Percentiles rank a stretch among this genome's conserved stretches.
phyloP scores from a whole-genome alignment of 148 eudicot genomes.

The Fagopyrum esculentum region DNA sequence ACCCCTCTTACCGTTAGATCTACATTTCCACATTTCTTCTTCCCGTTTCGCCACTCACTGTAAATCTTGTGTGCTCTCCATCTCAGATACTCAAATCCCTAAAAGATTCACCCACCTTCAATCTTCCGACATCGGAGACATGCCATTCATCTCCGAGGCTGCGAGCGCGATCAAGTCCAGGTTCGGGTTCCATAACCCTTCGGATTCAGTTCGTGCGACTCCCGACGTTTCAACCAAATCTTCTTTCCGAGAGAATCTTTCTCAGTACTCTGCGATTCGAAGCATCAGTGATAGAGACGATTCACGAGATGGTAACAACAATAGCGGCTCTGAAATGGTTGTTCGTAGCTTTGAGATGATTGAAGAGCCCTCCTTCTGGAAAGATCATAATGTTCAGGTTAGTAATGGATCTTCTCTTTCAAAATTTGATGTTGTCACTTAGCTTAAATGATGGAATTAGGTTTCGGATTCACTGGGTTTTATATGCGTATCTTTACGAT shows the following conservation, averaged over 20 bases:
- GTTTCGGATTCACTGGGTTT: not conserved
- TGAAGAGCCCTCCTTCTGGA: slow-evolving; percentile 88
- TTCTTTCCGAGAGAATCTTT: slow-evolving; percentile 33
- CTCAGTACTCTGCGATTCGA: slow-evolving; percentile 40
- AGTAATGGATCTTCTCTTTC: not conserved
- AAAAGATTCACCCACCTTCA: not conserved
- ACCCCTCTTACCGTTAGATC: not conserved
- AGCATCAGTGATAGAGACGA: slow-evolving; percentile 33
- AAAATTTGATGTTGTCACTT: not conserved
- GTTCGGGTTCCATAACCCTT: slow-evolving; percentile 46
- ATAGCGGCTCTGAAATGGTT: slow-evolving; percentile 11
- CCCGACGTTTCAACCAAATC: slow-evolving; percentile 50
- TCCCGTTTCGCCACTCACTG: not conserved
- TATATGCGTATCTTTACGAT: not conserved
- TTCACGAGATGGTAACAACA: slow-evolving; percentile 17
- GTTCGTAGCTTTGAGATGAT: slow-evolving; percentile 60
- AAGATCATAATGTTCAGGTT: slow-evolving; percentile 97
- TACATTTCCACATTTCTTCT: not conserved
- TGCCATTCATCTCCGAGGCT: slow-evolving; percentile 61
- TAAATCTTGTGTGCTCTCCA: not conserved
- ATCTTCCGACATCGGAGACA: slow-evolving; percentile 10
- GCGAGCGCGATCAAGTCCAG: slow-evolving; percentile 58
- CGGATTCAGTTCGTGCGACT: slow-evolving; percentile 44
- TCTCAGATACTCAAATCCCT: slow-evolving; percentile 16
- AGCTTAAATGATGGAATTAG: not conserved